Evolutionary conservation across 768 basidiomycete species (phyloP).

Genomic region (Rubroboletus satanas): DNA sequence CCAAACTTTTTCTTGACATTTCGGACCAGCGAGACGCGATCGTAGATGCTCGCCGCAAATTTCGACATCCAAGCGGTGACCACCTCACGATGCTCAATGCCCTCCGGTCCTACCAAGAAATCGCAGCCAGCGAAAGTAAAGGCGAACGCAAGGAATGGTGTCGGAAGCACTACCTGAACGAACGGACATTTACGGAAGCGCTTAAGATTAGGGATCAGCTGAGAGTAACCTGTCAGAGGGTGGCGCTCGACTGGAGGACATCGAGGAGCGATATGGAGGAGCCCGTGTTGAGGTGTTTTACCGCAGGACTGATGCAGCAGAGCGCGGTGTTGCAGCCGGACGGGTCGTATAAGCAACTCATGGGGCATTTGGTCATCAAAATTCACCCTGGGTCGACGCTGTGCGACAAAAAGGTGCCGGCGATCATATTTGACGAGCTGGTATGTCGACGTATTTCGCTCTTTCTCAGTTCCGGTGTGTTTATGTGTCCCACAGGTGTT

Average conservation of each 20-base stretch:
- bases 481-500: slow-evolving; percentile 49
- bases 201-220: slow-evolving; percentile 79
- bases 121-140: slow-evolving; percentile 47
- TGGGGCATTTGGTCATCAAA: slow-evolving; percentile 77
- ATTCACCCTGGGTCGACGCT: slow-evolving; percentile 88
- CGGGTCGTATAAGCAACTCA: slow-evolving; percentile 79
- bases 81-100: slow-evolving; percentile 88
- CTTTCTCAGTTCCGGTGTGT: neutral
- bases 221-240: slow-evolving; percentile 54
- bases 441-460: slow-evolving; percentile 42
- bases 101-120: slow-evolving; percentile 75
- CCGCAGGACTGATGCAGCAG: slow-evolving; percentile 76
- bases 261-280: slow-evolving; percentile 65
- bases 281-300: slow-evolving; percentile 65
- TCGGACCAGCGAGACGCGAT: slow-evolving; percentile 72
- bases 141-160: slow-evolving; percentile 71
- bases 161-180: slow-evolving; percentile 75
- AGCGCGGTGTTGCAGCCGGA: slow-evolving; percentile 82
- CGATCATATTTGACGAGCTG: slow-evolving; percentile 91
- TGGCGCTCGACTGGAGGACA: slow-evolving; percentile 54
- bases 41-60: slow-evolving; percentile 67
- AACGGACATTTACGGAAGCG: slow-evolving; percentile 76
- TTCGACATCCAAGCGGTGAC: slow-evolving; percentile 82
- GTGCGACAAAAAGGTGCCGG: slow-evolving; percentile 75
- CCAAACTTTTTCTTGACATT: slow-evolving; percentile 76